Conservation (phyloP, 2,329 filamentous ascomycete genomes). For the Hortaea sp. region DNA sequence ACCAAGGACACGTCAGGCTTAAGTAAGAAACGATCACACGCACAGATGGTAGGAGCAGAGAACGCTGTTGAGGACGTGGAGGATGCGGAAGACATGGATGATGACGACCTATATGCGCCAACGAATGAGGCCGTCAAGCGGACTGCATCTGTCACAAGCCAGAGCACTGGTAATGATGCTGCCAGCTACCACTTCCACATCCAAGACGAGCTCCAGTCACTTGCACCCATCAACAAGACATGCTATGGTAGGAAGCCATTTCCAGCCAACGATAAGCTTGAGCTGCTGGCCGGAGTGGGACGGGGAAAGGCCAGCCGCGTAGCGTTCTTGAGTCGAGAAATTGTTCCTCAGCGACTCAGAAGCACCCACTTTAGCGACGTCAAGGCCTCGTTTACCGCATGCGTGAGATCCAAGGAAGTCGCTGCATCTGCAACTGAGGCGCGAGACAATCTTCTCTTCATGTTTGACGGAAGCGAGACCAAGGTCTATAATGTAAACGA, state of each 20-base stretch:
- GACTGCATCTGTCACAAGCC: constrained; percentile 24
- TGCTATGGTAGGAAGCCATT: constrained; percentile 51
- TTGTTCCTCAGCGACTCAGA: constrained; percentile 63
- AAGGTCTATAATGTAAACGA: constrained; percentile 15
- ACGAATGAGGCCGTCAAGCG: constrained; percentile 38
- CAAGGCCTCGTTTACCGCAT: constrained; percentile 71
- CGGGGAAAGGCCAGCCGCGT: constrained; percentile 58
- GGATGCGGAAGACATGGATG: constrained; percentile 50
- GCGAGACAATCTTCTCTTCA: constrained; percentile 20
- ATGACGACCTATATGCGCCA: constrained; percentile 54
- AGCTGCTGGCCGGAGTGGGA: constrained; percentile 50
- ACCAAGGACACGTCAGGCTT: constrained; percentile 52
- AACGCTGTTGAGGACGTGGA: constrained; percentile 38
- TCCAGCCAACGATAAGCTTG: constrained; percentile 29
- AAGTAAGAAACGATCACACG: constrained; percentile 53
- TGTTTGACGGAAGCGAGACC: constrained; percentile 19
- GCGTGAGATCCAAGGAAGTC: constrained; percentile 7
- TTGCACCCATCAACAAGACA: constrained; percentile 70
- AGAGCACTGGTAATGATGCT: constrained; percentile 47
- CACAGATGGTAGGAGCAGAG: constrained; percentile 47
- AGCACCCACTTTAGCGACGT: constrained; percentile 64
- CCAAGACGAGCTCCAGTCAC: constrained; percentile 65
- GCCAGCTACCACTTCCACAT: constrained; percentile 55
- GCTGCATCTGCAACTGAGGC: neutral
- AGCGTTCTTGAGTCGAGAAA: constrained; percentile 64